Evolutionary conservation across 768 basidiomycete species (phyloP).

Genomic region (Pisolithus sp.): DNA sequence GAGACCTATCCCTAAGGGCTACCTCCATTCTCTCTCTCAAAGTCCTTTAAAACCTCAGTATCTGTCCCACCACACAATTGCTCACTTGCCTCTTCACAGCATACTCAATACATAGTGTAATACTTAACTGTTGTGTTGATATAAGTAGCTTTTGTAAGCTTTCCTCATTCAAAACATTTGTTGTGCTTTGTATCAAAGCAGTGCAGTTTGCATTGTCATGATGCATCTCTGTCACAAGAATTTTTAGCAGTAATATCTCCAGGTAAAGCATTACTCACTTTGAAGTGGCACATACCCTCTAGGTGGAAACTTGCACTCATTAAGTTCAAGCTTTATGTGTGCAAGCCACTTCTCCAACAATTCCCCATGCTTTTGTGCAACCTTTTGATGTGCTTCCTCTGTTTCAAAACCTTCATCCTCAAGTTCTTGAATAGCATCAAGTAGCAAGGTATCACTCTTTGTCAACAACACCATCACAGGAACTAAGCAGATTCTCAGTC

Average conservation of each 20-base stretch:
- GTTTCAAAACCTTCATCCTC: constrained; percentile 5
- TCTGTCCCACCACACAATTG: neutral
- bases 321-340: neutral
- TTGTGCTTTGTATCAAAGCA: neutral
- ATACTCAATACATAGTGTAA: too few relatives aligned
- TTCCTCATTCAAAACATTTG: neutral
- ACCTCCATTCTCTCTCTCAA: too few relatives aligned
- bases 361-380: constrained; percentile 10
- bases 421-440: constrained; percentile 12
- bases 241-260: neutral
- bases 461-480: constrained; percentile 36
- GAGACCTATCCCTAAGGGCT: too few relatives aligned
- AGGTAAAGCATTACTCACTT: neutral
- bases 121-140: neutral
- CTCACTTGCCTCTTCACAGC: neutral
- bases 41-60: too few relatives aligned
- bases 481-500: constrained; percentile 19
- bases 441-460: constrained; percentile 1
- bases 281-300: neutral
- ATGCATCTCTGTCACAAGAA: neutral
- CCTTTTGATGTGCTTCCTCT: constrained; percentile 5
- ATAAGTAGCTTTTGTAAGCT: neutral
- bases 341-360: neutral
- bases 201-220: neutral
- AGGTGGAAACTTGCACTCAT: neutral